Evolutionary conservation across 2,329 filamentous ascomycete species (phyloP), one percentile per base, ranked within the genome.

Genomic region (Trichoderma cornu-damae): DNA sequence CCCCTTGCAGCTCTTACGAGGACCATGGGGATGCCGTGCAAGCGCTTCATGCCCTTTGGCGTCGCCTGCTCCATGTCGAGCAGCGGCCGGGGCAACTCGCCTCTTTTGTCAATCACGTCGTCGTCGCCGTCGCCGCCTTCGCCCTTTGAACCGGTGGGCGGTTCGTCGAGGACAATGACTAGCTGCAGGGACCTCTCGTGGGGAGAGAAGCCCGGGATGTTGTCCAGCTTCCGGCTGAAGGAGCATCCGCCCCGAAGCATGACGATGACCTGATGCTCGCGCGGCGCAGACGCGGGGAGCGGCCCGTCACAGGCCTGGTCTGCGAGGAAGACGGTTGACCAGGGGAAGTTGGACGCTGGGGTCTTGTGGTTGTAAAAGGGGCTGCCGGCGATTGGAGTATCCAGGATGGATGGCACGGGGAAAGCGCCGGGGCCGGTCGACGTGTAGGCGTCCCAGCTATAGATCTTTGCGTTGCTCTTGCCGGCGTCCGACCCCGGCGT

Each of bases 241-340:
- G 82, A 87, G 74, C 94, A 99, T 1, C 84, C 85, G 37, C 94
- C 93, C 5, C 94, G 85, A 26, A 83, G 85, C 65, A 97, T 79
- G 49, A 96, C 82, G 59, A 99, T 85, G 59, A 97, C 77, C 51
- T 96, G 86, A 72, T 96, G 78, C 44, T 77, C 71, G 26, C 76
- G 77, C 2, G 79, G 72, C 0, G 76, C 79, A 14, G 69, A 65
- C n/a, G 80, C 77, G 2, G 80, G 79, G 2, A 84, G 70, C 3
- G 76, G 74, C n/a, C 76, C 74, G 58, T 79, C 75, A 70, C 93
- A 94, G 8, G 85, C 81, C 14, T 87, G 75, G 55, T 79, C 87
- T 7, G 86, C 86, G 18, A 93, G 80, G 73, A 86, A 93, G 62
- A 95, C 75, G 1, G 74, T 83, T 3, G 74, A 79, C 88, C 89